These are phyloP conservation scores for Diutina rugosa DNA, from an alignment of 1,139 yeast genomes.

Conservation along the genomic window DNA sequence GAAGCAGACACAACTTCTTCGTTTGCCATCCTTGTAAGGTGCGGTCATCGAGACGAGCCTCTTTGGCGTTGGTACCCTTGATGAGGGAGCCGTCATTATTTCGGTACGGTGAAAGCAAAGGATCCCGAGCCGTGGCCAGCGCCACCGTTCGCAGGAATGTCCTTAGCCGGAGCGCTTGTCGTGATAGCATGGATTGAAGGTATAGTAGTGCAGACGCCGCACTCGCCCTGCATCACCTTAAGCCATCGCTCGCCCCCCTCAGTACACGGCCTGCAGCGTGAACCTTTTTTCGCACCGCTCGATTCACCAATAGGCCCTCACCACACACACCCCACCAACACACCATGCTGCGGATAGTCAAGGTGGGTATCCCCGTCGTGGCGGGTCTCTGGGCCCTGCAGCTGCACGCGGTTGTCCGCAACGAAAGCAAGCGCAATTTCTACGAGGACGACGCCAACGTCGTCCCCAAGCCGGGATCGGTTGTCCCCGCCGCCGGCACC, in stretches of 20 bases:
- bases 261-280: too few species aligned
- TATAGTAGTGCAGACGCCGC: not conserved
- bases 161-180: not conserved
- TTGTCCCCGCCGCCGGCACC: constrained; percentile 28
- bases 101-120: constrained; percentile 14
- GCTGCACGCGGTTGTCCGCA: not conserved
- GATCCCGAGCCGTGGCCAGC: not conserved
- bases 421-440: constrained; percentile 29
- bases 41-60: constrained; percentile 38
- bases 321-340: not conserved
- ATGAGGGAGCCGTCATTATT: constrained; percentile 25
- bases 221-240: not conserved
- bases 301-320: not conserved
- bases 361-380: not conserved
- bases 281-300: not conserved
- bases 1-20: constrained; percentile 32
- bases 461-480: constrained; percentile 42
- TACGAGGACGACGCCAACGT: constrained; percentile 46
- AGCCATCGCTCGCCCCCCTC: too few species aligned
- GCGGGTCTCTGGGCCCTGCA: not conserved
- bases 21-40: constrained; percentile 38
- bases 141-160: not conserved
- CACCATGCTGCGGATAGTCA: not conserved
- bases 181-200: not conserved
- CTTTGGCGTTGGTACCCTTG: constrained; percentile 33